Percentiles rank a stretch among this genome's conserved stretches.
phyloP scores from a whole-genome alignment of 805 yeast genomes.

The Lipomyces chichibuensis region DNA sequence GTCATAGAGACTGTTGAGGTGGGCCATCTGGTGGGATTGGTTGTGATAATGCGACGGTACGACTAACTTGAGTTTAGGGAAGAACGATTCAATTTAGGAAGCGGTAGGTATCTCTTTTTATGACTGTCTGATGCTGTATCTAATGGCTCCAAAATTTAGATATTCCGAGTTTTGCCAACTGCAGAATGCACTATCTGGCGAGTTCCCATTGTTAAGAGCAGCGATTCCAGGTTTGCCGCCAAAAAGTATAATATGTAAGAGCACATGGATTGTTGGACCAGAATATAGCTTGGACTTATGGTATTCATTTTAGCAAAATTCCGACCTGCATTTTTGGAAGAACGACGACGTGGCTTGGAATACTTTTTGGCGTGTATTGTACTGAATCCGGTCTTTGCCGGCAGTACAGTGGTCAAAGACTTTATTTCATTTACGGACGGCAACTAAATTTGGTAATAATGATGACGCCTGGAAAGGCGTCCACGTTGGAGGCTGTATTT shows the following conservation, averaged over 20 bases:
- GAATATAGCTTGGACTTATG: slow-evolving; percentile 31
- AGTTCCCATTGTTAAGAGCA: slow-evolving; percentile 46
- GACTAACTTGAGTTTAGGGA: slow-evolving; percentile 9
- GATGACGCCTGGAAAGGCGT: not conserved
- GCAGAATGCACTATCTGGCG: slow-evolving; percentile 46
- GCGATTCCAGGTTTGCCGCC: slow-evolving; percentile 55
- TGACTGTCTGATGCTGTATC: not conserved
- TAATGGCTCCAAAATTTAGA: slow-evolving; percentile 43
- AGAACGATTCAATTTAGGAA: slow-evolving; percentile 19
- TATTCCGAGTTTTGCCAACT: slow-evolving; percentile 66
- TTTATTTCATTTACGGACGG: slow-evolving; percentile 38
- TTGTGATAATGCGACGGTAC: too few species aligned
- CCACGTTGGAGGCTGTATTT: not conserved
- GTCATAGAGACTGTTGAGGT: slow-evolving; percentile 44
- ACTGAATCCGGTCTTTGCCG: slow-evolving; percentile 49
- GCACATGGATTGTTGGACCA: slow-evolving; percentile 1
- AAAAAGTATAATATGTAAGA: slow-evolving; percentile 43
- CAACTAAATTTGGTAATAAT: not conserved
- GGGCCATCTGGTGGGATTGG: not conserved
- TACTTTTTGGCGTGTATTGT: slow-evolving; percentile 51
- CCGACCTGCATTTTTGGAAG: slow-evolving; percentile 45
- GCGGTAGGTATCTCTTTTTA: slow-evolving; percentile 10
- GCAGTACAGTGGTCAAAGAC: slow-evolving; percentile 42
- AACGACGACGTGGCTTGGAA: slow-evolving; percentile 50
- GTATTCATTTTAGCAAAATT: slow-evolving; percentile 37